Evolutionary conservation across 2,329 filamentous ascomycete genomes (phyloP).

Genomic region (Aureobasidium leucospermi): DNA sequence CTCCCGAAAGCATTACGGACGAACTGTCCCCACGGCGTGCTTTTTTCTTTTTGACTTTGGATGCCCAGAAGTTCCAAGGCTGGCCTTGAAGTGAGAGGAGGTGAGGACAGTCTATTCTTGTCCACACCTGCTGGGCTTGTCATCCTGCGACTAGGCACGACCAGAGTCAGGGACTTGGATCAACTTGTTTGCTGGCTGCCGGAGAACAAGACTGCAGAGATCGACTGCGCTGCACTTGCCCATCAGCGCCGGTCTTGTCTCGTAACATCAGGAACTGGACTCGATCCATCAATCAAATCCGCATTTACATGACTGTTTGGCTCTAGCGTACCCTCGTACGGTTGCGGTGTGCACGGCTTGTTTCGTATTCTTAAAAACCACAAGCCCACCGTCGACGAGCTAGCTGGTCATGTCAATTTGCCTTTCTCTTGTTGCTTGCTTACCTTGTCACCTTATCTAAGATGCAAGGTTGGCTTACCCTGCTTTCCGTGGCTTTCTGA

Average conservation of each 20-base stretch:
- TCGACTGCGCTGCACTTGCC: not conserved
- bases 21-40: not conserved
- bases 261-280: conserved; percentile 1
- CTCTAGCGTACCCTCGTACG: conserved; percentile 8
- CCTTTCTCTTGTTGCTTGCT: conserved; percentile 8
- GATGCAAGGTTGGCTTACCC: conserved; percentile 9
- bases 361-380: conserved; percentile 12
- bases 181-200: not conserved
- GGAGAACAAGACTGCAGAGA: not conserved
- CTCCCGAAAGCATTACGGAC: not conserved
- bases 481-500: conserved; percentile 5
- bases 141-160: not conserved
- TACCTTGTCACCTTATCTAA: conserved; percentile 11
- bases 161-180: not conserved
- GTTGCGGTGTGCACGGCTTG: conserved; percentile 6
- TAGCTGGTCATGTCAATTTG: conserved; percentile 6
- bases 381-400: conserved; percentile 6
- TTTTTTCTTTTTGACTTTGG: not conserved
- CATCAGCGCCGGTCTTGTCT: not conserved
- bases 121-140: not conserved
- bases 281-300: conserved; percentile 6
- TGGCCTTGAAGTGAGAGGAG: not conserved
- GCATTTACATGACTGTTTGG: not conserved
- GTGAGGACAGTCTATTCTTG: conserved; percentile 1
- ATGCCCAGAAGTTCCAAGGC: not conserved